These are phyloP conservation scores for Podosphaera leucotricha DNA, from an alignment of 2,329 filamentous ascomycete species.

Conservation along the genomic window DNA sequence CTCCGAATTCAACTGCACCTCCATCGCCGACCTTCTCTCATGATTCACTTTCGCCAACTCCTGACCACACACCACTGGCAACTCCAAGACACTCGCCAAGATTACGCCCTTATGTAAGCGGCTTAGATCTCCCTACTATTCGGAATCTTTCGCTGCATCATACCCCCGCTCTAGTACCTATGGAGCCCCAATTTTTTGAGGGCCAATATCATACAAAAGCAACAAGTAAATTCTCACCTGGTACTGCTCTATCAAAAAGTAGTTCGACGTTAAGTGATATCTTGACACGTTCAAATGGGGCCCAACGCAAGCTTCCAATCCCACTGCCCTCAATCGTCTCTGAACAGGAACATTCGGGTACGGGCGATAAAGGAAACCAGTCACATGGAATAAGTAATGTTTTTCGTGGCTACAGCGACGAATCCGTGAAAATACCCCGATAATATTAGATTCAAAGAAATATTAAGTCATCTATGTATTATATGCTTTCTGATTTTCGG, in stretches of 20 bases:
- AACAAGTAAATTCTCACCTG: constrained; percentile 3
- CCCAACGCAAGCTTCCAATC: constrained; percentile 73
- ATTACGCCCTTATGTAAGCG: constrained; percentile 46
- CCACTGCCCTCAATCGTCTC: constrained; percentile 78
- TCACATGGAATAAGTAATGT: constrained; percentile 41
- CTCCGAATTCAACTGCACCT: constrained; percentile 83
- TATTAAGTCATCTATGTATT: neutral
- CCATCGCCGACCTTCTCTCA: constrained; percentile 93
- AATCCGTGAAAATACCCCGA: neutral
- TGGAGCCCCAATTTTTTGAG: constrained; percentile 26
- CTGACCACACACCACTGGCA: constrained; percentile 93
- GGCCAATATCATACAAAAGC: constrained; percentile 18
- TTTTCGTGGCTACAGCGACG: neutral
- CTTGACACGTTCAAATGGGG: constrained; percentile 68
- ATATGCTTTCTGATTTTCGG: neutral
- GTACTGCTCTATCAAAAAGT: constrained; percentile 20
- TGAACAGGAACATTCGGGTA: constrained; percentile 60
- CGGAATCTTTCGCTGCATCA: constrained; percentile 46
- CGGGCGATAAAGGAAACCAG: constrained; percentile 31
- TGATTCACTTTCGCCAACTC: constrained; percentile 83
- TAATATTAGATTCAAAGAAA: neutral
- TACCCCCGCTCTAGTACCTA: constrained; percentile 41
- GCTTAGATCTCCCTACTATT: constrained; percentile 69
- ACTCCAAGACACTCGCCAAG: constrained; percentile 90
- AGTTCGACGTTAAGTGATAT: constrained; percentile 80